These are phyloP conservation scores for Backusella luteola DNA, from an alignment of 192 early-diverging fungal genomes.

Conservation along the genomic window DNA sequence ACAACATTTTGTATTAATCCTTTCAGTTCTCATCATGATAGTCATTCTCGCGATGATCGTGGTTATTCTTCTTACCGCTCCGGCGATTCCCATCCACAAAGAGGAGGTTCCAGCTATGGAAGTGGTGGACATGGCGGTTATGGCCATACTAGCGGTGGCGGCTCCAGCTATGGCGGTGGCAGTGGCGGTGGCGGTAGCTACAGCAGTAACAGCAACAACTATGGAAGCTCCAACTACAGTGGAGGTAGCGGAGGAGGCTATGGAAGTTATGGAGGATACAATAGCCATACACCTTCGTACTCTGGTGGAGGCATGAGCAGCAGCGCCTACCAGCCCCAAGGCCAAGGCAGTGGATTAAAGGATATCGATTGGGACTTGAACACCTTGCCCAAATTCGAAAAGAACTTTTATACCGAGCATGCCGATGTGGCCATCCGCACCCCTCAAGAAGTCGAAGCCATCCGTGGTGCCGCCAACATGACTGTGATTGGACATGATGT, in stretches of 20 bases:
- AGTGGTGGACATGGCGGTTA: conserved; percentile 33
- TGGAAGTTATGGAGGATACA: background rate
- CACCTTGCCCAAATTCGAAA: conserved; percentile 81
- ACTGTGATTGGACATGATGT: conserved; percentile 79
- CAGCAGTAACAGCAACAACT: conserved; percentile 13
- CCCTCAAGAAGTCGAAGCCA: conserved; percentile 73
- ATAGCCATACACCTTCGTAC: background rate
- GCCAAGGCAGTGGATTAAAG: conserved; percentile 54
- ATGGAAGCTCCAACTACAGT: conserved; percentile 22
- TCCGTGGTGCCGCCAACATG: conserved; percentile 79
- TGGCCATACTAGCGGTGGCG: conserved; percentile 24
- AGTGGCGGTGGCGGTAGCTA: conserved; percentile 39
- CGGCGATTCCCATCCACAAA: conserved; percentile 15
- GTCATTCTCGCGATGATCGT: conserved; percentile 13
- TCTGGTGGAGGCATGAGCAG: background rate
- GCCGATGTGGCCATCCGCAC: conserved; percentile 64
- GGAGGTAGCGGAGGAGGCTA: conserved; percentile 49
- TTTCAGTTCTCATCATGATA: background rate
- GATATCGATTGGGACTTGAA: conserved; percentile 67
- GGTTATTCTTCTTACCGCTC: conserved; percentile 34
- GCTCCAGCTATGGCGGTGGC: conserved; percentile 13
- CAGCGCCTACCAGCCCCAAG: background rate
- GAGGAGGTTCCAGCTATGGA: conserved; percentile 31
- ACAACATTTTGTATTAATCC: background rate
- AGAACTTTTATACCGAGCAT: conserved; percentile 96